Conservation (phyloP, 2,329 filamentous ascomycete genomes). For the Alternaria triticina region DNA sequence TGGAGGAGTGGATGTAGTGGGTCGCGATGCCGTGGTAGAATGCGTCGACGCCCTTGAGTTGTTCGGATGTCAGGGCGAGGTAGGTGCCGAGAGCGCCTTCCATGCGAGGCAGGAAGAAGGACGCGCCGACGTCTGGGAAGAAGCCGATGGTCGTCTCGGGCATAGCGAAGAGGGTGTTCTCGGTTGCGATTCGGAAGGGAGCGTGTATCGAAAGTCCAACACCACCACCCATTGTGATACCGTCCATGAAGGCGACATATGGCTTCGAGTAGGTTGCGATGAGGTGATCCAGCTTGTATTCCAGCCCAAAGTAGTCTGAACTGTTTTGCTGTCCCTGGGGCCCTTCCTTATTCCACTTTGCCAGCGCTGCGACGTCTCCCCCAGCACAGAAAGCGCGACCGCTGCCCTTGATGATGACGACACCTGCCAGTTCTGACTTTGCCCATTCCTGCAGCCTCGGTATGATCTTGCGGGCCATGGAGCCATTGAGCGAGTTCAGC, state of each 20-base stretch:
- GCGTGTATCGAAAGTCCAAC: conserved; percentile 94
- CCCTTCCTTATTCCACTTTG: conserved; percentile 72
- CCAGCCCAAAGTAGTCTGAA: conserved; percentile 85
- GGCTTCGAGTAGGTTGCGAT: conserved; percentile 95
- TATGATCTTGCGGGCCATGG: conserved; percentile 94
- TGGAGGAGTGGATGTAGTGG: conserved; percentile 93
- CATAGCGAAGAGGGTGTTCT: conserved; percentile 96
- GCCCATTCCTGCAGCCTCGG: conserved; percentile 91
- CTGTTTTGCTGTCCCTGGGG: conserved; percentile 75
- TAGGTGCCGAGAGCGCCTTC: conserved; percentile 89
- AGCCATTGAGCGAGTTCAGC: conserved; percentile 89
- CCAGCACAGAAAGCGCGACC: conserved; percentile 91
- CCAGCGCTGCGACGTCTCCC: conserved; percentile 85
- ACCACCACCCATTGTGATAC: conserved; percentile 97
- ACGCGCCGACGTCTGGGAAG: conserved; percentile 96
- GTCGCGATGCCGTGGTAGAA: conserved; percentile 93
- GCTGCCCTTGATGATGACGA: conserved; percentile 89
- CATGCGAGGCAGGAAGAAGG: conserved; percentile 92
- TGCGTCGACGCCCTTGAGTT: conserved; percentile 79
- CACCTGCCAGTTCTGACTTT: conserved; percentile 91
- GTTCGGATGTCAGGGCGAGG: conserved; percentile 87
- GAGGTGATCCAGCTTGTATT: conserved; percentile 95
- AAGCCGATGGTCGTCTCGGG: conserved; percentile 98
- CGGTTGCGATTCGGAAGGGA: conserved; percentile 94
- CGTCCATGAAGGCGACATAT: conserved; percentile 95